A percentile compares a stretch with the other conserved stretches of the same genome.
Conservation (phyloP, 1,284 basidiomycete genomes). For the Schizopora paradoxa region DNA sequence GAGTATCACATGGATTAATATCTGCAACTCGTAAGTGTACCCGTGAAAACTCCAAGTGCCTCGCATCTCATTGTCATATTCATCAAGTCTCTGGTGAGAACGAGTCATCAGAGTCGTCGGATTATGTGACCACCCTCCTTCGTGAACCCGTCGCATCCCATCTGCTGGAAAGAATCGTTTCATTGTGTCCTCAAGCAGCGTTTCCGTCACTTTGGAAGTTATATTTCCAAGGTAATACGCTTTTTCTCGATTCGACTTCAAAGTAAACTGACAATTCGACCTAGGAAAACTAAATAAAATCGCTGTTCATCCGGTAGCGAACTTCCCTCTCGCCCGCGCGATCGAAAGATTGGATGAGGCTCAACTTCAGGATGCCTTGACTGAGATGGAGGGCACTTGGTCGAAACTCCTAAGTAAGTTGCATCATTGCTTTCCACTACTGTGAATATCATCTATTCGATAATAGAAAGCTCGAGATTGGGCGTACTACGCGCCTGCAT, state of each 20-base stretch:
- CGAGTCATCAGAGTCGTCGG: conserved; percentile 47
- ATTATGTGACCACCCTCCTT: conserved; percentile 75
- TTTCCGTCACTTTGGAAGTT: conserved; percentile 70
- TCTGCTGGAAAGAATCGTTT: conserved; percentile 74
- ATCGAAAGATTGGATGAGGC: conserved; percentile 51
- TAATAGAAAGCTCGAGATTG: conserved; percentile 48
- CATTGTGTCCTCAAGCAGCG: conserved; percentile 51
- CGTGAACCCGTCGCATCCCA: conserved; percentile 85
- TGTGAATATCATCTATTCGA: conserved; percentile 6
- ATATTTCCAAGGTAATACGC: conserved; percentile 58
- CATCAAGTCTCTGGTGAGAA: conserved; percentile 29
- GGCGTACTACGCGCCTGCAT: conserved; percentile 70
- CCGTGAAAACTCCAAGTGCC: not conserved
- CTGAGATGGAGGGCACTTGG: conserved; percentile 52
- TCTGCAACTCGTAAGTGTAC: conserved; percentile 51
- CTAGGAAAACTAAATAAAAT: conserved; percentile 60
- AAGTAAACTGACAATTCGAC: not conserved
- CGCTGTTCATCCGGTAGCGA: conserved; percentile 82
- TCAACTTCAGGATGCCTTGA: conserved; percentile 54
- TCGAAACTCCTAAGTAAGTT: conserved; percentile 48
- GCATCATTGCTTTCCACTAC: conserved; percentile 23
- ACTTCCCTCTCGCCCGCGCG: conserved; percentile 84
- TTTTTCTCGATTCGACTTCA: no score
- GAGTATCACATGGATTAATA: conserved; percentile 75
- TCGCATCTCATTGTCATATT: conserved; percentile 1